Evolutionary conservation across 495 filamentous ascomycete species (phyloP), one percentile per base, ranked within the genome.

Genomic region (Letharia lupina): DNA sequence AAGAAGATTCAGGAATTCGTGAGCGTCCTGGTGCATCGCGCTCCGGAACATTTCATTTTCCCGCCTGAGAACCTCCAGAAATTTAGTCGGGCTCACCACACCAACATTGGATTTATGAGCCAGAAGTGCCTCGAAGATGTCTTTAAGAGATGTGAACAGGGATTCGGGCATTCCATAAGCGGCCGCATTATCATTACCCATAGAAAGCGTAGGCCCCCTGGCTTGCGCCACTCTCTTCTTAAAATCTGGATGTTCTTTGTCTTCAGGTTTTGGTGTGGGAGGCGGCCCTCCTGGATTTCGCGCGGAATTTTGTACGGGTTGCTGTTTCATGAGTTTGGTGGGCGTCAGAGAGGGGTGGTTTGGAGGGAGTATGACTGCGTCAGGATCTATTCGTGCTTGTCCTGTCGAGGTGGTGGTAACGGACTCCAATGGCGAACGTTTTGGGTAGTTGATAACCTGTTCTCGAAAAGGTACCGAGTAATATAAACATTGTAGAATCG

Each of bases 11-110:
- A 97, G 83, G 71, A 98, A 98, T 69, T 98, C 94, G 72, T 98
- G 94, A 9, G 94, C 94, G 78, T 98, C 94, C 76, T 98, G 94
- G 75, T 98, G 94, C 89, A 96, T 95, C 33, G 91, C 87, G 47
- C 89, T 89, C 59, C 92, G 89, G 70, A 98, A 98, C 91, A 96
- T 96, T 74, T 98, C 95, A 73, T 98, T 93, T 68, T 98, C 91
- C 39, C 90, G 83, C 72, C 91, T 89, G 68, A 98, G 83, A 15
- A 97, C 90, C 74, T 98, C 95, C 59, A 98, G 78, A 68, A 98
- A 98, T 70, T 92, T 87, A 65, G 91, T 87, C 4, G 94, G 94
- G 71, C 90, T 94, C n/a, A 96, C 82, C 11, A 98, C 90, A 13
- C 94, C 94, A 3, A 91, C 91, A 65, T 91, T 85, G 23, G 89